Conservation (phyloP, 2,329 filamentous ascomycete species). For the Metarhizium brunneum region DNA sequence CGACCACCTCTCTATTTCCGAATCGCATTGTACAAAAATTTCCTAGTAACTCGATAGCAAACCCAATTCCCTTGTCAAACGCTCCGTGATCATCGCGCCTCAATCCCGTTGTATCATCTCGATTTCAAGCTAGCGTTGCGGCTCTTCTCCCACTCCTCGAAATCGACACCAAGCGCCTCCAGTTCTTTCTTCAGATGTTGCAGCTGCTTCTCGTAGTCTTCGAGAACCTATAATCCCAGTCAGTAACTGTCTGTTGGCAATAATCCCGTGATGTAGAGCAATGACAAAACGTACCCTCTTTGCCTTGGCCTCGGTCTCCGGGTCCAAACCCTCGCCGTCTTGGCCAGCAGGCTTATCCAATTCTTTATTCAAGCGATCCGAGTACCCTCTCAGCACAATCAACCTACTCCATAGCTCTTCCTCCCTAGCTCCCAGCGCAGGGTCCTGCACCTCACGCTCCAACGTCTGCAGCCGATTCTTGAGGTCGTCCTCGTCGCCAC, state of each 20-base stretch:
- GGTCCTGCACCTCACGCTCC: constrained; percentile 63
- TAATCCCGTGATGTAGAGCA: background rate
- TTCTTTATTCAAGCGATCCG: constrained; percentile 63
- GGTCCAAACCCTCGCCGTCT: constrained; percentile 50
- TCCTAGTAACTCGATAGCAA: background rate
- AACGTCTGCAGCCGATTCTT: constrained; percentile 61
- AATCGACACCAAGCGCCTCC: constrained; percentile 51
- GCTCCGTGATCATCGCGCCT: background rate
- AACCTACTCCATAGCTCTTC: constrained; percentile 82
- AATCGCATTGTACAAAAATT: background rate
- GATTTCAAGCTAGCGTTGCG: constrained; percentile 30
- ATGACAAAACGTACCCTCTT: constrained; percentile 52
- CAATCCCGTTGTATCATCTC: constrained; percentile 10
- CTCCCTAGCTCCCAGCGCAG: constrained; percentile 63
- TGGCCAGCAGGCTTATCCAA: constrained; percentile 56
- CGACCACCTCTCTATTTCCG: background rate
- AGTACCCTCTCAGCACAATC: constrained; percentile 64
- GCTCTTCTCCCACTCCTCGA: constrained; percentile 45
- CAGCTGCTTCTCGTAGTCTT: constrained; percentile 75
- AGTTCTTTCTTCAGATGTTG: constrained; percentile 66
- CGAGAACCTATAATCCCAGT: constrained; percentile 49
- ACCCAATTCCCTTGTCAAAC: background rate
- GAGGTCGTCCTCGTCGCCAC: constrained; percentile 69
- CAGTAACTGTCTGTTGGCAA: background rate
- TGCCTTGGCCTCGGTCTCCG: constrained; percentile 61